Percentiles rank a stretch among this genome's conserved stretches.
phyloP scores from a whole-genome alignment of 306 rosid genomes.

The Prunus dulcis region DNA sequence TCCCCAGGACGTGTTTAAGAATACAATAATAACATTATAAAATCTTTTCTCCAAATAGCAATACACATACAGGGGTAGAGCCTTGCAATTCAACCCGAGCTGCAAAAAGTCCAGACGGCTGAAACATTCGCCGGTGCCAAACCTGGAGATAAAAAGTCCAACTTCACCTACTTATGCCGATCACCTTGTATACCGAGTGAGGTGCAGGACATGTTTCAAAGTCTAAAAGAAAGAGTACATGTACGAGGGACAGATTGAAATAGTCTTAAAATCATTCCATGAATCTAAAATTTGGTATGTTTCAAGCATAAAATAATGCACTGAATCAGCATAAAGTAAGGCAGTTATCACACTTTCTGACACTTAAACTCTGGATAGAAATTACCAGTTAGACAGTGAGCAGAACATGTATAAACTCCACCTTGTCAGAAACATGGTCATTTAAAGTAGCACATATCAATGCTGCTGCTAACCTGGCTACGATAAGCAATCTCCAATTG shows the following conservation, averaged over 20 bases:
- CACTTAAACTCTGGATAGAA: neutral
- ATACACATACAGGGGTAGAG: conserved; percentile 61
- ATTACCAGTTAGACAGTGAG: neutral
- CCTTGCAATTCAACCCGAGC: conserved; percentile 97
- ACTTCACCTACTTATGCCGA: neutral
- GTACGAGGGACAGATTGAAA: neutral
- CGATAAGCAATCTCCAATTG: conserved; percentile 86
- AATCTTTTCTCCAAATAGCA: conserved; percentile 12
- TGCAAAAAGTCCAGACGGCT: conserved; percentile 98
- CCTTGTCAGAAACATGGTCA: neutral
- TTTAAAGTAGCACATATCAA: conserved; percentile 6
- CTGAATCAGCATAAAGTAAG: neutral
- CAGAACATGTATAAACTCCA: neutral
- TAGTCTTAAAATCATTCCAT: neutral
- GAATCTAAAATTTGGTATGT: conserved; percentile 4
- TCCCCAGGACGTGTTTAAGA: conserved; percentile 28
- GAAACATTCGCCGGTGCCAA: conserved; percentile 94
- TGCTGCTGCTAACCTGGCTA: conserved; percentile 51
- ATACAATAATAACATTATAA: conserved; percentile 14
- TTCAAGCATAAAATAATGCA: neutral
- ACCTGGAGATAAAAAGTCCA: conserved; percentile 48
- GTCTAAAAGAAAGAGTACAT: conserved; percentile 5
- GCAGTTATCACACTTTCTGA: neutral
- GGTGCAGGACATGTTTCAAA: neutral
- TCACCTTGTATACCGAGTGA: neutral